Percentiles rank a stretch among this genome's conserved stretches.
Conservation (phyloP, 805 yeast species). For the Teunomyces panamensis region DNA sequence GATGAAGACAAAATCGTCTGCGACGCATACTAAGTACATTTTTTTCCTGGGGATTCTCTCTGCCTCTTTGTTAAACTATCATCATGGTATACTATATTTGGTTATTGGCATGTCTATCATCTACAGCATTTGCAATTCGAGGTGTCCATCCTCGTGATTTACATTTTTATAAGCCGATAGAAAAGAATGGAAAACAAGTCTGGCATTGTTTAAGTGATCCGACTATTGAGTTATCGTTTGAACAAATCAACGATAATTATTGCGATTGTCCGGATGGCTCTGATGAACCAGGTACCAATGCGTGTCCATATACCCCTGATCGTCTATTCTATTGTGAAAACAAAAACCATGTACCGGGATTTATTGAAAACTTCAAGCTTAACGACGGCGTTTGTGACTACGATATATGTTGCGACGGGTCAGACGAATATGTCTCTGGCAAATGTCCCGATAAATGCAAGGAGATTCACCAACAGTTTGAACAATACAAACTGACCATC, state of each 20-base stretch:
- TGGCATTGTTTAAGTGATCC: conserved; percentile 76
- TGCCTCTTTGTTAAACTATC: background rate
- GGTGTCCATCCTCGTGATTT: conserved; percentile 1
- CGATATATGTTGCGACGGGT: conserved; percentile 88
- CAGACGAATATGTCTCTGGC: conserved; percentile 63
- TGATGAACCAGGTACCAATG: conserved; percentile 94
- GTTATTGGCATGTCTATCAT: conserved; percentile 2
- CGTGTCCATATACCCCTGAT: conserved; percentile 49
- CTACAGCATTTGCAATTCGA: conserved; percentile 2
- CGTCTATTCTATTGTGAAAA: conserved; percentile 71
- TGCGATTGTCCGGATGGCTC: conserved; percentile 98
- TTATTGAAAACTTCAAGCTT: conserved; percentile 64
- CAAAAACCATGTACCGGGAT: conserved; percentile 61
- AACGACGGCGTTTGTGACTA: conserved; percentile 93
- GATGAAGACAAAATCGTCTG: background rate
- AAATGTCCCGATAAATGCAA: conserved; percentile 56
- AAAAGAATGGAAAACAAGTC: background rate
- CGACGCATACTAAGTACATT: background rate
- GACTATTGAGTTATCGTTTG: conserved; percentile 54
- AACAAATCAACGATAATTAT: conserved; percentile 78
- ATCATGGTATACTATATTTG: background rate
- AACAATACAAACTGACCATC: conserved; percentile 7
- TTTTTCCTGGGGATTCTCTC: background rate
- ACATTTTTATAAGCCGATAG: background rate
- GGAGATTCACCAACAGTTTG: conserved; percentile 44